Base-by-base conservation (phyloP, 2,329 filamentous ascomycete genomes). In the Paramyrothecium roridum region DNA sequence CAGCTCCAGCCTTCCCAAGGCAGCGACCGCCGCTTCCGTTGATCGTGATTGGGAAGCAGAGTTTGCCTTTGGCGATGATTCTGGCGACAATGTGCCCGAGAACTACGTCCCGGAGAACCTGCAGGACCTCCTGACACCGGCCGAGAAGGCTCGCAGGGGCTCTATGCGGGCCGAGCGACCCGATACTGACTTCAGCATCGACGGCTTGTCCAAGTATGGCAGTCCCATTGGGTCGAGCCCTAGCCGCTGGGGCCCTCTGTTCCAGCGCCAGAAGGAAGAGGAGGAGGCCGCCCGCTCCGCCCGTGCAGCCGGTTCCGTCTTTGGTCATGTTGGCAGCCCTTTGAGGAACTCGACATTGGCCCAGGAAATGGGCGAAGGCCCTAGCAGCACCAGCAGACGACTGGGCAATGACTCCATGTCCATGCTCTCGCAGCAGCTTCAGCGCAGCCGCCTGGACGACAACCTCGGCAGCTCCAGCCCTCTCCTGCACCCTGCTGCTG, bases 21-120 rank as follows among this genome's bases (percentile, higher is more conserved):
- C 64, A 73, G 13, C 37, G 13, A 43, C 37, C 37, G 37, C 37
- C 12, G 80, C 78, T 73, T 86, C 67, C 72, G 86, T 83, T 23
- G 84, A 87, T 60, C 78, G 79, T 54, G 85, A 87, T 63, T 87
- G 85, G 85, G 83, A 86, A 50, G 70, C 79, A 54, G 80, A 83
- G 54, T 95, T 96, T 65, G 83, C 88, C 30, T 93, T 95, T 63
- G 66, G 78, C 64, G 91, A 96, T 70, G 93, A 96, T 66, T 92
- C 96, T 65, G 53, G 52, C 45, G 72, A 74, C 54, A 73, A 71
- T 43, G 61, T 69, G 6, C 72, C 72, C 23, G 72, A 74, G 53
- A 75, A 74, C 50, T 90, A 95, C 65, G 80, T 98, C 11, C 95
- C 93, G 0, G 89, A 83, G 57, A 82, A 85, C 56, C 73, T 88